Percentiles rank a stretch among this genome's conserved stretches.
Evolutionary conservation across 2,329 filamentous ascomycete species (phyloP).

Genomic region (Chrysoporthe cubensis): DNA sequence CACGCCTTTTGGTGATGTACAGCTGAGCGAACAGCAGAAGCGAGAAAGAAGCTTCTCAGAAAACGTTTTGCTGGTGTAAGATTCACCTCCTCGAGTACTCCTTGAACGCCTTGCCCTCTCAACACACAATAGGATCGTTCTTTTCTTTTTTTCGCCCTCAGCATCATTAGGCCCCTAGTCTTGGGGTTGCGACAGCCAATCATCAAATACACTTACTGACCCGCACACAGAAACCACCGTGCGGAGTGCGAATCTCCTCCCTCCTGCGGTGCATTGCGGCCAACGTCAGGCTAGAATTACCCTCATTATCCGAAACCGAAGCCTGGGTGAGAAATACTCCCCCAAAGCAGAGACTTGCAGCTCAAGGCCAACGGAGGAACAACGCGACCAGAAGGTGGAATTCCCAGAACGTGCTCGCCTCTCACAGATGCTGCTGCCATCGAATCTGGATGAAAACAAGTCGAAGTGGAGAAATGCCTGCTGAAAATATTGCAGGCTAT

Average conservation of each 20-base stretch:
- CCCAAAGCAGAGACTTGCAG: too few species aligned
- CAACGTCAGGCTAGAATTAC: too few species aligned
- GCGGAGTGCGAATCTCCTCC: background rate
- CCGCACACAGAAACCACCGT: background rate
- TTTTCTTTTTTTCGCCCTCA: background rate
- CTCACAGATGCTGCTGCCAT: too few species aligned
- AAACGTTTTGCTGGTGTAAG: background rate
- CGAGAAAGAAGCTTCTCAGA: background rate
- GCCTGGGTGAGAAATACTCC: too few species aligned
- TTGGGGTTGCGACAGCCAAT: background rate
- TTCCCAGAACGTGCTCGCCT: too few species aligned
- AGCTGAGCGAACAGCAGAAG: background rate
- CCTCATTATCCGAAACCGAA: too few species aligned
- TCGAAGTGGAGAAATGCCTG: too few species aligned
- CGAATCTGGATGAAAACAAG: too few species aligned
- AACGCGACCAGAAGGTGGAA: too few species aligned
- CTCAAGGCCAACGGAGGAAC: too few species aligned
- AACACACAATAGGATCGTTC: background rate
- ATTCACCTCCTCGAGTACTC: background rate
- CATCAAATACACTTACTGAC: background rate
- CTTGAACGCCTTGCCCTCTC: conserved; percentile 2
- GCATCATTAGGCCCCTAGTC: too few species aligned
- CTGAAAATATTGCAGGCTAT: background rate
- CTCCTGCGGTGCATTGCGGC: too few species aligned
- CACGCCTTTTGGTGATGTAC: background rate